A percentile compares a stretch with the other conserved stretches of the same genome.
Conservation (phyloP, 2,329 filamentous ascomycete genomes). For the Apiospora koreana region DNA sequence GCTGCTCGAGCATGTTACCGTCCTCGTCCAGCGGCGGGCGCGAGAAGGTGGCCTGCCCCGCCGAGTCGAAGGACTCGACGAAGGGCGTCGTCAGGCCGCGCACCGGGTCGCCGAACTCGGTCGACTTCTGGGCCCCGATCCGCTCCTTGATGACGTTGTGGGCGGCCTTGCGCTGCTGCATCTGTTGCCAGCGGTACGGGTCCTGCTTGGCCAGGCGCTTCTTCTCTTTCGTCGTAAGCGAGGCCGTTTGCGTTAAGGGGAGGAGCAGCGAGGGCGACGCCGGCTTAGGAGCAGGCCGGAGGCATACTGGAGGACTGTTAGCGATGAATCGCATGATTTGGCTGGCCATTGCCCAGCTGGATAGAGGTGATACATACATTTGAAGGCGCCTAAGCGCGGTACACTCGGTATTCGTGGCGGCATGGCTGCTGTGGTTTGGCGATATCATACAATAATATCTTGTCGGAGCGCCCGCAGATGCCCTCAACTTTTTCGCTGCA, state of each 20-base stretch:
- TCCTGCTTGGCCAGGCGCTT: slow-evolving; percentile 71
- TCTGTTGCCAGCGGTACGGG: slow-evolving; percentile 80
- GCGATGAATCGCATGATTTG: slow-evolving; percentile 20
- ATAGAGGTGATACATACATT: slow-evolving; percentile 53
- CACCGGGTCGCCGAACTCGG: slow-evolving; percentile 74
- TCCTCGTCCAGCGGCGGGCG: slow-evolving; percentile 39
- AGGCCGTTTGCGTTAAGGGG: slow-evolving; percentile 62
- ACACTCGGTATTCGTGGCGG: slow-evolving; percentile 65
- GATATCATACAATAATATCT: neutral
- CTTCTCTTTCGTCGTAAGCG: slow-evolving; percentile 62
- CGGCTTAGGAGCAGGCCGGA: slow-evolving; percentile 53
- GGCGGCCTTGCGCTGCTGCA: slow-evolving; percentile 79
- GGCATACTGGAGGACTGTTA: slow-evolving; percentile 50
- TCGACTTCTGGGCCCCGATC: slow-evolving; percentile 65
- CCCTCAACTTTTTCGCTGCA: slow-evolving; percentile 4
- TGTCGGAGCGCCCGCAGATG: slow-evolving; percentile 2
- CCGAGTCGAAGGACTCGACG: slow-evolving; percentile 75
- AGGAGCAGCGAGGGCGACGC: slow-evolving; percentile 46
- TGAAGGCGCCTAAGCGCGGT: slow-evolving; percentile 59
- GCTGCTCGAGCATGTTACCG: slow-evolving; percentile 41
- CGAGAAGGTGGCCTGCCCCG: slow-evolving; percentile 47
- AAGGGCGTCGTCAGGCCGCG: slow-evolving; percentile 80
- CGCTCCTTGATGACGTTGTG: slow-evolving; percentile 76
- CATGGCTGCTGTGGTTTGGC: slow-evolving; percentile 45
- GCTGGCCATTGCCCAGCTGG: slow-evolving; percentile 12